Evolutionary conservation across 78 protist genomes (phyloP).

Genomic region (Dictyostelium intermedium): DNA sequence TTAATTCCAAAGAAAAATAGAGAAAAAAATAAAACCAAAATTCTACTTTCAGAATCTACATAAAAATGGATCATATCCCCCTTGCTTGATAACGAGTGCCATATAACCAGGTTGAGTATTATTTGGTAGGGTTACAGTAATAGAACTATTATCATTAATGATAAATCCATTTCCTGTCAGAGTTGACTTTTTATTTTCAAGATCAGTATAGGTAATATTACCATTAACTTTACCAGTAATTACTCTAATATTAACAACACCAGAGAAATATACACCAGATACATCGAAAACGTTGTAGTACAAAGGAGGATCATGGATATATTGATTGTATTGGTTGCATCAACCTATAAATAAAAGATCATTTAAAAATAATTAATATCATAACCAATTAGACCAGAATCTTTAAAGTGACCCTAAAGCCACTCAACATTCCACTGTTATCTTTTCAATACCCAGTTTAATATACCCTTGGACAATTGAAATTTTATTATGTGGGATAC

Average conservation of each 20-base stretch:
- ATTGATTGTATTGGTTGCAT: background rate
- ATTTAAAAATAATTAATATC: background rate
- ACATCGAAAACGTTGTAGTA: background rate
- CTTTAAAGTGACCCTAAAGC: background rate
- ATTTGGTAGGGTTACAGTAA: background rate
- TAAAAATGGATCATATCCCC: background rate
- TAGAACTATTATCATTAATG: background rate
- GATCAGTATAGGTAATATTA: background rate
- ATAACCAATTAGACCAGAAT: background rate
- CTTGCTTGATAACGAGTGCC: background rate
- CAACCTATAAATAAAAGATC: background rate
- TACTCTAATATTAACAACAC: background rate
- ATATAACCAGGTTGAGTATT: background rate
- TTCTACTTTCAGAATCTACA: too few relatives aligned
- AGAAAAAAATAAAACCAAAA: too few relatives aligned
- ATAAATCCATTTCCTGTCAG: background rate
- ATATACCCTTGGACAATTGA: background rate
- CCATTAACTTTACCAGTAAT: background rate
- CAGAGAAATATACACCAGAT: background rate
- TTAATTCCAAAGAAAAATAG: too few relatives aligned
- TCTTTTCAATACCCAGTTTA: background rate
- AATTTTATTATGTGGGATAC: background rate
- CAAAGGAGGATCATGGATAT: background rate
- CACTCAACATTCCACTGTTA: background rate
- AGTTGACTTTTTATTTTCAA: too few relatives aligned